Percentiles rank a stretch among this genome's conserved stretches.
phyloP scores from a whole-genome alignment of 2,329 filamentous ascomycete species.

The Colletotrichum eleusines region DNA sequence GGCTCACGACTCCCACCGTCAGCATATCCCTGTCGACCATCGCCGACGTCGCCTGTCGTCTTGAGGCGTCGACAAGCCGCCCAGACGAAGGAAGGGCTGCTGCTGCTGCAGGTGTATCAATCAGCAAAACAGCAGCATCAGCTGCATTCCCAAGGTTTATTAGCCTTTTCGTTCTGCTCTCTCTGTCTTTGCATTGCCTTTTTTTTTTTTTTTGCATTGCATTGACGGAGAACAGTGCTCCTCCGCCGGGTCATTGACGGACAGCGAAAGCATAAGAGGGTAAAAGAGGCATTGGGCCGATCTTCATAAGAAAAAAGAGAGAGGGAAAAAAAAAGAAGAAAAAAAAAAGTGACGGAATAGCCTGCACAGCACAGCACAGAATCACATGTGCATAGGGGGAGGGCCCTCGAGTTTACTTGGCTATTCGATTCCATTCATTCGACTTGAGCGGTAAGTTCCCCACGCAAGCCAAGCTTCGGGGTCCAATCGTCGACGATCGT shows the following conservation, averaged over 20 bases:
- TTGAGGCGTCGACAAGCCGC: not conserved
- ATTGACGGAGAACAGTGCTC: slow-evolving; percentile 6
- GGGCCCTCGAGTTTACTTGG: slow-evolving; percentile 33
- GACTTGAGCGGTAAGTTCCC: too few species aligned
- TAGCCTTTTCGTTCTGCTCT: not conserved
- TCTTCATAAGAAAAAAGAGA: not conserved
- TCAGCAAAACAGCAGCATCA: too few species aligned
- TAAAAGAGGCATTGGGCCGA: slow-evolving; percentile 7
- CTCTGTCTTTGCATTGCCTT: too few species aligned
- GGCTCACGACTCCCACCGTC: slow-evolving; percentile 22
- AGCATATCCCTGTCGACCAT: slow-evolving; percentile 11
- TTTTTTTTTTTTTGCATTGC: not conserved
- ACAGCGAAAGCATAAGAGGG: not conserved
- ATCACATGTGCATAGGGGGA: slow-evolving; percentile 1
- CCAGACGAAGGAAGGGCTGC: not conserved
- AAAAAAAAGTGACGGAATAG: too few species aligned
- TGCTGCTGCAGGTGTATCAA: not conserved
- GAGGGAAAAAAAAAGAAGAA: not conserved
- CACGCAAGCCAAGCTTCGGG: too few species aligned
- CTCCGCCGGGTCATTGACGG: slow-evolving; percentile 22
- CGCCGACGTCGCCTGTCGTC: not conserved
- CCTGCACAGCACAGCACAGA: not conserved
- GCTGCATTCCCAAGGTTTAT: slow-evolving; percentile 2
- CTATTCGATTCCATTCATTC: slow-evolving; percentile 2
- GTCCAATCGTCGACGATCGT: not conserved